Evolutionary conservation across 176 grass and related monocot genomes (phyloP).

Genomic region (Hyparrhenia diplandra): DNA sequence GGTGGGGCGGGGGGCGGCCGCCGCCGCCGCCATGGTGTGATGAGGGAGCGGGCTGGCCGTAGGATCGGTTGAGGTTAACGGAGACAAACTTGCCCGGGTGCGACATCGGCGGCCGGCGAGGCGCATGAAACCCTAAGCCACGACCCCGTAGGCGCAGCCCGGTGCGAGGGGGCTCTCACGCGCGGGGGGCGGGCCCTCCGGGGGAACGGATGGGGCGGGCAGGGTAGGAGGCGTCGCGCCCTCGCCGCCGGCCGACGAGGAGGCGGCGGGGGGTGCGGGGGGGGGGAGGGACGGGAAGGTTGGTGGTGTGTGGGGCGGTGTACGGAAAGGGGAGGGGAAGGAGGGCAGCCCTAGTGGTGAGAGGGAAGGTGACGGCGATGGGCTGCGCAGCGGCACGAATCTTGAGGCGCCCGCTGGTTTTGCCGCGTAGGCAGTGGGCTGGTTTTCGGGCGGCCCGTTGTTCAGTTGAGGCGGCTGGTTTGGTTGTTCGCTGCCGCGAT

Average conservation of each 20-base stretch:
- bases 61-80: slow-evolving; percentile 82
- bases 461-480: not conserved
- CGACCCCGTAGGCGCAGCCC: slow-evolving; percentile 22
- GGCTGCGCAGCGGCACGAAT: slow-evolving; percentile 19
- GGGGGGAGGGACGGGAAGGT: slow-evolving; percentile 16
- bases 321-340: not conserved
- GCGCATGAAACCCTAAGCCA: slow-evolving; percentile 59
- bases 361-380: slow-evolving; percentile 1
- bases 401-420: not conserved
- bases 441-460: not conserved
- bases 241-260: slow-evolving; percentile 54
- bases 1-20: slow-evolving; percentile 38
- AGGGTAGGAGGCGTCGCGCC: not conserved
- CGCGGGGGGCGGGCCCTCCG: not conserved
- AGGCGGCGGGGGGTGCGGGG: slow-evolving; percentile 34
- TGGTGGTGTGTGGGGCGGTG: slow-evolving; percentile 45
- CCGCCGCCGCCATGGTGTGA: slow-evolving; percentile 22
- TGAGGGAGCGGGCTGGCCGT: slow-evolving; percentile 49
- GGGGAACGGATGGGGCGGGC: not conserved
- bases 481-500: not conserved
- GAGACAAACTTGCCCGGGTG: slow-evolving; percentile 82
- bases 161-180: not conserved
- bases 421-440: slow-evolving; percentile 7
- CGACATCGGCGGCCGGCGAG: slow-evolving; percentile 58
- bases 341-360: not conserved